Evolutionary conservation across 129 eudicot species (phyloP).

Genomic region (Dittrichia graveolens): DNA sequence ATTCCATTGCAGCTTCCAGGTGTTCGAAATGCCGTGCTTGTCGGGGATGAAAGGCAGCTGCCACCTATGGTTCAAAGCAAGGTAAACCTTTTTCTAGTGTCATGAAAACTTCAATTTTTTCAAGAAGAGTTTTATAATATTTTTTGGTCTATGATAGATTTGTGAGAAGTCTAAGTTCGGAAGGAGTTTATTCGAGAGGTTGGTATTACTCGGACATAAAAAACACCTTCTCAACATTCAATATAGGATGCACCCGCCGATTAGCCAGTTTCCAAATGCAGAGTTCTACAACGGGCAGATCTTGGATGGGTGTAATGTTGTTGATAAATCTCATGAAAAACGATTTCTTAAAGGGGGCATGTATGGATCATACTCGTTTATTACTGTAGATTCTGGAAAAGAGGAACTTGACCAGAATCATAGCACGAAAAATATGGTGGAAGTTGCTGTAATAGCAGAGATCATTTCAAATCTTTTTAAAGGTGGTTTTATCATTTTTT

Average conservation of each 20-base stretch:
- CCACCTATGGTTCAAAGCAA: conserved; percentile 70
- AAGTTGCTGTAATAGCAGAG: conserved; percentile 48
- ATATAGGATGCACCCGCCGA: conserved; percentile 89
- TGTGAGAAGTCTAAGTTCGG: conserved; percentile 60
- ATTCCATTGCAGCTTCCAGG: conserved; percentile 55
- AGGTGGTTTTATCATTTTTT: conserved; percentile 37
- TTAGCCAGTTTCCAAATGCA: conserved; percentile 70
- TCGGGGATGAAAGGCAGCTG: conserved; percentile 69
- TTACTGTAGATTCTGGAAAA: conserved; percentile 42
- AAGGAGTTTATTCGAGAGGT: conserved; percentile 75
- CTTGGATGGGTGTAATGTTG: conserved; percentile 57
- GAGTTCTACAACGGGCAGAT: conserved; percentile 55
- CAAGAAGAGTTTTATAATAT: not conserved
- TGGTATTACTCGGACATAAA: conserved; percentile 52
- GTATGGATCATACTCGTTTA: conserved; percentile 62
- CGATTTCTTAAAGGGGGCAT: conserved; percentile 39
- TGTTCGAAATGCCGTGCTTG: conserved; percentile 49
- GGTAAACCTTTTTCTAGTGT: conserved; percentile 30
- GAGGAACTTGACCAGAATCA: conserved; percentile 45
- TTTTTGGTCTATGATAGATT: conserved; percentile 35
- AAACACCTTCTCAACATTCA: conserved; percentile 79
- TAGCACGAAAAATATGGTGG: conserved; percentile 49
- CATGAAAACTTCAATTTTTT: not conserved
- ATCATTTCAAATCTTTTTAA: conserved; percentile 42
- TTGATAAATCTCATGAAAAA: conserved; percentile 19